These are phyloP conservation scores for Neodidymelliopsis sp. DNA, from an alignment of 2,329 filamentous ascomycete species.

Conservation along the genomic window DNA sequence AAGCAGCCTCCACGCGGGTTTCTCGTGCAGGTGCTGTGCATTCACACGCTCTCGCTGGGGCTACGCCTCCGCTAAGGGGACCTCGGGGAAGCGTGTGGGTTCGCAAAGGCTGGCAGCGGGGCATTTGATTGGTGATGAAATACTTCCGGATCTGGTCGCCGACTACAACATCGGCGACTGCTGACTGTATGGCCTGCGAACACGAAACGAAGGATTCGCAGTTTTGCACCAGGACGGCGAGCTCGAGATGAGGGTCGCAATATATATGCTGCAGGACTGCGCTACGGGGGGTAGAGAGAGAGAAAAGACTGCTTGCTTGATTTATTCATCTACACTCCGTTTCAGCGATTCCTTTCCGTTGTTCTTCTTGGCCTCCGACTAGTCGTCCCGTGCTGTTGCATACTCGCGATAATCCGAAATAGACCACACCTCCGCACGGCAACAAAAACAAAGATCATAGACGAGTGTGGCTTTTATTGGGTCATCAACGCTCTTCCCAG, in stretches of 20 bases:
- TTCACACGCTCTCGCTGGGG: constrained; percentile 12
- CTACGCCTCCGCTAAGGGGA: constrained; percentile 14
- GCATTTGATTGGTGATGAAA: constrained; percentile 9
- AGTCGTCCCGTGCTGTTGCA: too few relatives aligned
- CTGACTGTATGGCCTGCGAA: constrained; percentile 19
- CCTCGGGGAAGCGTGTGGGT: constrained; percentile 17
- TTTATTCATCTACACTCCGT: too few relatives aligned
- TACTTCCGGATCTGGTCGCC: constrained; percentile 20
- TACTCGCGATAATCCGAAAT: constrained; percentile 2
- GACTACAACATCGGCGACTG: constrained; percentile 22
- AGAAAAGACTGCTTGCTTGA: too few relatives aligned
- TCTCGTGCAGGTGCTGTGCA: too few relatives aligned
- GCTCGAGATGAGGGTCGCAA: not conserved
- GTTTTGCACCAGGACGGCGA: constrained; percentile 9
- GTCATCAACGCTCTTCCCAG: not conserved
- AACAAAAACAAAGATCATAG: constrained; percentile 11
- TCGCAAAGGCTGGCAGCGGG: constrained; percentile 1
- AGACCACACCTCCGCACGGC: constrained; percentile 7
- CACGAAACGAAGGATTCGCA: constrained; percentile 18
- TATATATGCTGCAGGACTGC: too few relatives aligned
- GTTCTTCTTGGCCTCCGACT: too few relatives aligned
- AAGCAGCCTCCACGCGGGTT: constrained; percentile 14
- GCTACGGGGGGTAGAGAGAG: too few relatives aligned
- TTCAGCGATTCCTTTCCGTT: too few relatives aligned
- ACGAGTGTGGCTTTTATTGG: constrained; percentile 14